Evolutionary conservation across 805 yeast species (phyloP).

Genomic region (Blastobotrys peoriensis): DNA sequence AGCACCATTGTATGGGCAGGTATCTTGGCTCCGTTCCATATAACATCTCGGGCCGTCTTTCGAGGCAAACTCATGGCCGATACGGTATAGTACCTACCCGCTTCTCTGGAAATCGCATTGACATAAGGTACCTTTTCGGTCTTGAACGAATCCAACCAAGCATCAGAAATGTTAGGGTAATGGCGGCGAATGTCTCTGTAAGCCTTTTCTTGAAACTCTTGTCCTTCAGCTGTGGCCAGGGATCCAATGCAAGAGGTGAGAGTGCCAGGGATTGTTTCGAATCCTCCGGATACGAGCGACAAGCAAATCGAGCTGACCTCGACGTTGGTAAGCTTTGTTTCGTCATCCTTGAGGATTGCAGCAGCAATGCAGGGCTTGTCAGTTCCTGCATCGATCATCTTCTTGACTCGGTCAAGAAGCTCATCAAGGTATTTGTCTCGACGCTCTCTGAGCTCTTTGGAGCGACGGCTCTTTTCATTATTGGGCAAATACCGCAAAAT

Average conservation of each 20-base stretch:
- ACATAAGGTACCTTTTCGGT: slow-evolving; percentile 42
- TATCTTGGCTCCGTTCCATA: slow-evolving; percentile 36
- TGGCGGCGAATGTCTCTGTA: slow-evolving; percentile 34
- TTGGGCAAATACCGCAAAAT: slow-evolving; percentile 30
- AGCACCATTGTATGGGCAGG: slow-evolving; percentile 52
- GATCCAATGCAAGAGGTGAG: slow-evolving; percentile 57
- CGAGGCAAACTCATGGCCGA: slow-evolving; percentile 64
- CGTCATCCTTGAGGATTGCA: slow-evolving; percentile 29
- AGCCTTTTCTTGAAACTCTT: slow-evolving; percentile 43
- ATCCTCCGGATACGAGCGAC: slow-evolving; percentile 72
- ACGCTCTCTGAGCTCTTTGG: slow-evolving; percentile 26
- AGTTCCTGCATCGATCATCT: slow-evolving; percentile 23
- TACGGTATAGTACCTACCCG: slow-evolving; percentile 57
- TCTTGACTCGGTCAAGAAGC: slow-evolving; percentile 29
- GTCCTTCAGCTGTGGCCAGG: slow-evolving; percentile 37
- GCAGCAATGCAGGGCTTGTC: slow-evolving; percentile 34
- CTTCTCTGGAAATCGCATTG: slow-evolving; percentile 57
- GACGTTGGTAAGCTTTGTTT: slow-evolving; percentile 21
- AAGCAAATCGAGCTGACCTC: slow-evolving; percentile 57
- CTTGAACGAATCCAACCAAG: slow-evolving; percentile 23
- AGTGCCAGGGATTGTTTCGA: slow-evolving; percentile 64
- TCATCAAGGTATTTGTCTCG: slow-evolving; percentile 30
- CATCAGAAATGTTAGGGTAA: slow-evolving; percentile 26
- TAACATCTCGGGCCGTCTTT: slow-evolving; percentile 47
- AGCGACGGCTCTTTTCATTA: slow-evolving; percentile 25